A percentile compares a stretch with the other conserved stretches of the same genome.
These are phyloP conservation scores for Suhomyces maxii DNA, from an alignment of 1,139 yeast species.

Conservation along the genomic window DNA sequence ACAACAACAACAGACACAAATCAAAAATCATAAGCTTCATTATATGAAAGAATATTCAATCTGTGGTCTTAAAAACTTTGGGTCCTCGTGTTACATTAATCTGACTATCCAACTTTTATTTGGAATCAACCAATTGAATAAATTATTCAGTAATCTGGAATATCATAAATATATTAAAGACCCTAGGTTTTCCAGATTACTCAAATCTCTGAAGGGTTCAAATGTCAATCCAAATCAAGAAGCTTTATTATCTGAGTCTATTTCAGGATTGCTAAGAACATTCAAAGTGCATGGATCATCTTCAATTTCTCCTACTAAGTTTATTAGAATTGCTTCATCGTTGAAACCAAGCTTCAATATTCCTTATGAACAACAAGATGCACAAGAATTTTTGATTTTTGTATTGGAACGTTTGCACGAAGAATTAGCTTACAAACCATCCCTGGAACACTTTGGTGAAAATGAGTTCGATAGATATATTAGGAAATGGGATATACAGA, in stretches of 20 bases:
- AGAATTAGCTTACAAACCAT: constrained; percentile 48
- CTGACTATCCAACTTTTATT: constrained; percentile 67
- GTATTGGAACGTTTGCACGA: constrained; percentile 68
- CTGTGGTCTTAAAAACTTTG: constrained; percentile 68
- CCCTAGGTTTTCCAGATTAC: constrained; percentile 26
- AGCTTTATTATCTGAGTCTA: constrained; percentile 48
- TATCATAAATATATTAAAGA: constrained; percentile 43
- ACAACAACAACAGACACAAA: constrained; percentile 16
- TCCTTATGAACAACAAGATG: constrained; percentile 76
- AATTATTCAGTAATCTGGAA: constrained; percentile 38
- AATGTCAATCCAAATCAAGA: constrained; percentile 20
- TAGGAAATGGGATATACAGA: constrained; percentile 34
- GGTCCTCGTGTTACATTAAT: constrained; percentile 74
- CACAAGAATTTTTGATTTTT: constrained; percentile 71
- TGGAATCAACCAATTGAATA: constrained; percentile 48
- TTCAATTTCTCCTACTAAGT: constrained; percentile 64
- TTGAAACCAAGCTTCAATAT: constrained; percentile 66
- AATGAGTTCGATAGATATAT: constrained; percentile 28
- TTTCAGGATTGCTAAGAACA: constrained; percentile 40
- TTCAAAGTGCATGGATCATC: constrained; percentile 59
- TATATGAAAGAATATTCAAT: constrained; percentile 47
- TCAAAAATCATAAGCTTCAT: constrained; percentile 31
- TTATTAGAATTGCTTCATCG: constrained; percentile 52
- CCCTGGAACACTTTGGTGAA: constrained; percentile 13
- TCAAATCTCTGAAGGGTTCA: constrained; percentile 23